Conservation (phyloP, 768 basidiomycete genomes). For the Exsudoporus frostii region DNA sequence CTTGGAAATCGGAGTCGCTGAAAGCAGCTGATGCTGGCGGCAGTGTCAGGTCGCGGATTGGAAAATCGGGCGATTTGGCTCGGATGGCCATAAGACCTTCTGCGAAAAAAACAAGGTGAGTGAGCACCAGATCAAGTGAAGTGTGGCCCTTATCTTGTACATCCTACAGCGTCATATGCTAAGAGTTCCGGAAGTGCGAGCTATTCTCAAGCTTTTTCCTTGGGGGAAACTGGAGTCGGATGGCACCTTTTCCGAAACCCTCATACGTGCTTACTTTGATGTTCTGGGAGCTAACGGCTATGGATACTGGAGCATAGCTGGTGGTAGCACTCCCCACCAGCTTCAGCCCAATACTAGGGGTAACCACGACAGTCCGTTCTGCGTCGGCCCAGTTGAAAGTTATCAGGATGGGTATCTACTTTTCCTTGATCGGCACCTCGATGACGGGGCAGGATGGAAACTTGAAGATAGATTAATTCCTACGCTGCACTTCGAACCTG, state of each 20-base stretch:
- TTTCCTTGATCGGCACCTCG: constrained; percentile 29
- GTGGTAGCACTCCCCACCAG: constrained; percentile 34
- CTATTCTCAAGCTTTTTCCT: constrained; percentile 37
- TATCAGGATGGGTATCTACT: constrained; percentile 36
- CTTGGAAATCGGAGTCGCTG: not conserved
- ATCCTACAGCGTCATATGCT: constrained; percentile 36
- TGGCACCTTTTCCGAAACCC: constrained; percentile 34
- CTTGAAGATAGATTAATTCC: constrained; percentile 35
- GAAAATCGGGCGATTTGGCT: constrained; percentile 30
- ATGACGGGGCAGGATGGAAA: constrained; percentile 37
- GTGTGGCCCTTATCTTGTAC: not conserved
- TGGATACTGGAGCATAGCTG: constrained; percentile 42
- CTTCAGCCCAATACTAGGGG: constrained; percentile 14
- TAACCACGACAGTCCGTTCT: not conserved
- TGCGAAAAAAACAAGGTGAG: constrained; percentile 36
- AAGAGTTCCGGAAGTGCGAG: constrained; percentile 31
- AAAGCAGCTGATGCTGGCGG: not conserved
- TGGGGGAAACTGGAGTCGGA: constrained; percentile 44
- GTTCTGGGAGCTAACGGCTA: constrained; percentile 39
- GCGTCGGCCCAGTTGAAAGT: constrained; percentile 10
- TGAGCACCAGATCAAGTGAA: not conserved
- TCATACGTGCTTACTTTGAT: constrained; percentile 35
- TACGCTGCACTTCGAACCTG: constrained; percentile 28
- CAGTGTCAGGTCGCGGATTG: constrained; percentile 38
- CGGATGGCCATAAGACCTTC: constrained; percentile 32